Conservation (phyloP, 2,329 filamentous ascomycete genomes). For the Aureobasidium musti region DNA sequence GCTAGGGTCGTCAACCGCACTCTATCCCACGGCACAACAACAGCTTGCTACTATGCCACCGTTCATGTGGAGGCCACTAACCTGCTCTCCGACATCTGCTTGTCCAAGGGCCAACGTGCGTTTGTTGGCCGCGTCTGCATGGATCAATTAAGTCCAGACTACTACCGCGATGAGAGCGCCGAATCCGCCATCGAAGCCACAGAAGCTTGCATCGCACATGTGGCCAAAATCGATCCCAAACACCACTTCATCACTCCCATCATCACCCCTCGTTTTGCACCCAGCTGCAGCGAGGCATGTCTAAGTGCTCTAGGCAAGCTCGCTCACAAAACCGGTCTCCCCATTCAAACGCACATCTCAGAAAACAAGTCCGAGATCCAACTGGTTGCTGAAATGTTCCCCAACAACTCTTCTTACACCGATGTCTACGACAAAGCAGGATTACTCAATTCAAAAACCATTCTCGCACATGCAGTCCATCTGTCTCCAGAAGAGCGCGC, state of each 20-base stretch:
- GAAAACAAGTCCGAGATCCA: conserved; percentile 76
- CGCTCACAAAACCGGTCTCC: conserved; percentile 62
- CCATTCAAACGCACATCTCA: conserved; percentile 85
- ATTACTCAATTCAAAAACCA: conserved; percentile 70
- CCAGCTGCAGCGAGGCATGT: conserved; percentile 55
- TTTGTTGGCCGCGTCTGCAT: conserved; percentile 95
- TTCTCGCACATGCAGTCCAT: conserved; percentile 85
- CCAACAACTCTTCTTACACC: conserved; percentile 64
- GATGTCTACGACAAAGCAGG: conserved; percentile 74
- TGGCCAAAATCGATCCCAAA: conserved; percentile 64
- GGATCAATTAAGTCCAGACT: conserved; percentile 74
- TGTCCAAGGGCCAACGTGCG: conserved; percentile 78
- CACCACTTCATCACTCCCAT: conserved; percentile 72
- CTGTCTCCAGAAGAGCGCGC: conserved; percentile 66
- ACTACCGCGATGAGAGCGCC: conserved; percentile 74
- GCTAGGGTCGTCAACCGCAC: conserved; percentile 75
- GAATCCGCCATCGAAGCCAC: conserved; percentile 59
- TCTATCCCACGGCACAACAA: conserved; percentile 87
- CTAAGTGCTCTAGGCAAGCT: conserved; percentile 66
- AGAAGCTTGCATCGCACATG: conserved; percentile 56
- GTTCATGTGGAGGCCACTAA: conserved; percentile 87
- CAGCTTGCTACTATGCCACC: conserved; percentile 92
- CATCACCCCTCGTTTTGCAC: conserved; percentile 69
- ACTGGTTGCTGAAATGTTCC: conserved; percentile 71
- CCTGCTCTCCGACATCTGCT: conserved; percentile 80